Percentiles rank a stretch among this genome's conserved stretches.
Conservation (phyloP, 2,329 filamentous ascomycete genomes). For the Xylaria sp. region DNA sequence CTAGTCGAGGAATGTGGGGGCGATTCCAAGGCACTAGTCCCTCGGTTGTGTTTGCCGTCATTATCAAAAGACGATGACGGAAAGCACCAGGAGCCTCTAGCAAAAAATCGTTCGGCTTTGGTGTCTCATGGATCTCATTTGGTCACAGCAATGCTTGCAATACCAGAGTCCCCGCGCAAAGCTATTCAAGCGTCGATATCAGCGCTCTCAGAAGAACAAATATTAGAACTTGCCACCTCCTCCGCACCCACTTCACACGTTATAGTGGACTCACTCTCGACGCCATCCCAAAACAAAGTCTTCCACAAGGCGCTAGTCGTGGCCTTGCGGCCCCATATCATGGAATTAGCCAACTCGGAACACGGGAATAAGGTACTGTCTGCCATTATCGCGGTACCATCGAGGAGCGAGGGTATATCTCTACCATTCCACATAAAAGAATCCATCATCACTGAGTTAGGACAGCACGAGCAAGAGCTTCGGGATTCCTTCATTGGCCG, state of each 20-base stretch:
- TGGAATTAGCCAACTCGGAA: slow-evolving; percentile 55
- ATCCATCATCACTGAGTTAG: slow-evolving; percentile 56
- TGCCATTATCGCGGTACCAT: slow-evolving; percentile 56
- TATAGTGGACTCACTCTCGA: slow-evolving; percentile 56
- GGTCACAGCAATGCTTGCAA: slow-evolving; percentile 76
- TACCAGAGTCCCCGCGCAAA: slow-evolving; percentile 70
- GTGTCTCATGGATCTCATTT: slow-evolving; percentile 79
- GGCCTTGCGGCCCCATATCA: slow-evolving; percentile 51
- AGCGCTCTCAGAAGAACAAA: slow-evolving; percentile 58
- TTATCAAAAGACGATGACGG: slow-evolving; percentile 41
- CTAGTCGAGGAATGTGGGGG: slow-evolving; percentile 55
- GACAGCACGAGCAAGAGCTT: slow-evolving; percentile 54
- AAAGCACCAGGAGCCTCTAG: slow-evolving; percentile 46
- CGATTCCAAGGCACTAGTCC: slow-evolving; percentile 54
- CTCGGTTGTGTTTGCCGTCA: slow-evolving; percentile 55
- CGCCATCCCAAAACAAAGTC: slow-evolving; percentile 53
- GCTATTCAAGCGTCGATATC: slow-evolving; percentile 77
- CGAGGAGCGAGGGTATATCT: slow-evolving; percentile 53
- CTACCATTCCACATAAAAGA: slow-evolving; percentile 65
- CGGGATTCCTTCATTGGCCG: slow-evolving; percentile 60
- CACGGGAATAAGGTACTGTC: slow-evolving; percentile 59
- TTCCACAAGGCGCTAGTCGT: slow-evolving; percentile 63
- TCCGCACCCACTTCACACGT: slow-evolving; percentile 57
- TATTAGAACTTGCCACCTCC: slow-evolving; percentile 67
- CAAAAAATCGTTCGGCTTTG: slow-evolving; percentile 62